Evolutionary conservation across 176 grass and related monocot species (phyloP).

Genomic region (Phoenix dactylifera): DNA sequence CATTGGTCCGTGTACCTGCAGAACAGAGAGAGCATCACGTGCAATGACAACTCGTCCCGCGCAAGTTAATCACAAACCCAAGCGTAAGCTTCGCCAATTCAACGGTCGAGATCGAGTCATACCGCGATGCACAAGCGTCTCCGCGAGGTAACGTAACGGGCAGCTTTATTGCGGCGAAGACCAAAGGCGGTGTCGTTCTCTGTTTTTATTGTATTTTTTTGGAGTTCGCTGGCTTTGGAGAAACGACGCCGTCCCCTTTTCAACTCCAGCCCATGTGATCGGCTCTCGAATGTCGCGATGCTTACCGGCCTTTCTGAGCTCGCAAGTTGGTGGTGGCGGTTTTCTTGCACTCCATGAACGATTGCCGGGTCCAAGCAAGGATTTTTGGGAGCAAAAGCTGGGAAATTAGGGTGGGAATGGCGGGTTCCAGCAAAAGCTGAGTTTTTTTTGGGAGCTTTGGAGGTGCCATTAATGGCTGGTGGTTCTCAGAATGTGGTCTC

Average conservation of each 20-base stretch:
- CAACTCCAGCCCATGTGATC: conserved; percentile 2
- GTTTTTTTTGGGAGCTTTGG: background rate
- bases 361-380: background rate
- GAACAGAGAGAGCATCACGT: too few relatives aligned
- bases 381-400: background rate
- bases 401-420: background rate
- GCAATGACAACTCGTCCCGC: too few relatives aligned
- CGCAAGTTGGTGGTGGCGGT: background rate
- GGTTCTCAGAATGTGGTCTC: background rate
- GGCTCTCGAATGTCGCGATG: background rate
- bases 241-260: background rate
- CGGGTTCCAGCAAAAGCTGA: background rate
- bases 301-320: background rate
- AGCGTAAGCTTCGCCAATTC: too few relatives aligned
- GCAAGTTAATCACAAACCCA: too few relatives aligned
- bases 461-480: background rate
- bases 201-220: too few relatives aligned
- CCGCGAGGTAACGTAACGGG: too few relatives aligned
- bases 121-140: too few relatives aligned
- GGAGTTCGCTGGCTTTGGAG: too few relatives aligned
- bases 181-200: too few relatives aligned
- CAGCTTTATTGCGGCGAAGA: too few relatives aligned
- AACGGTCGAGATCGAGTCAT: too few relatives aligned
- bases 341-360: background rate
- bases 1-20: too few relatives aligned